Percentiles rank a stretch among this genome's conserved stretches.
These are phyloP conservation scores for Barnettozyma sucrosica DNA, from an alignment of 805 yeast species.

Conservation along the genomic window DNA sequence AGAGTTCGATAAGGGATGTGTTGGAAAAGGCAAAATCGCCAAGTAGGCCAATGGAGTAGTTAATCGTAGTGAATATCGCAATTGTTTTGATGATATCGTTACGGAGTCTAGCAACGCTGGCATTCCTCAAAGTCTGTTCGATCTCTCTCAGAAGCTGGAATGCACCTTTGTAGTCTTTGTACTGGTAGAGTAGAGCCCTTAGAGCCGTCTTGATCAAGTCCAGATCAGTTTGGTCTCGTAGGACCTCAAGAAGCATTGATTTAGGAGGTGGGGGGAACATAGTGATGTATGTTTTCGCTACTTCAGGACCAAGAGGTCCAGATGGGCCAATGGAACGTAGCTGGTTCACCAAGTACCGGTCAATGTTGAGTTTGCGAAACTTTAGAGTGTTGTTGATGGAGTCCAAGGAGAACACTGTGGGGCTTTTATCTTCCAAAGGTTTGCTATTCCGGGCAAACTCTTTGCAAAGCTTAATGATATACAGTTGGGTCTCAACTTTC, in stretches of 20 bases:
- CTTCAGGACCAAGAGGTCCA: neutral
- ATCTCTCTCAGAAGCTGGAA: neutral
- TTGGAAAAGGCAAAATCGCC: neutral
- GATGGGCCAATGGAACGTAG: neutral
- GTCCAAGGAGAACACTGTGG: neutral
- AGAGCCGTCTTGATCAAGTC: neutral
- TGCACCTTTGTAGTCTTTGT: slow-evolving; percentile 3
- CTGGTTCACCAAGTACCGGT: slow-evolving; percentile 32
- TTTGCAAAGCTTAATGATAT: slow-evolving; percentile 2
- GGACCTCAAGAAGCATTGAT: neutral
- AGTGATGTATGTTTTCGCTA: slow-evolving; percentile 1
- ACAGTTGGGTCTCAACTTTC: slow-evolving; percentile 1
- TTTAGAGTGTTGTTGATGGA: slow-evolving; percentile 3
- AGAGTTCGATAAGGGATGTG: slow-evolving; percentile 2
- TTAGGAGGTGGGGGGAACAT: slow-evolving; percentile 1
- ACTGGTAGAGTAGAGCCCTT: slow-evolving; percentile 4
- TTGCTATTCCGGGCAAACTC: neutral
- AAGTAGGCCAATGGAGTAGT: neutral
- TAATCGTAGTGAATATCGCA: neutral
- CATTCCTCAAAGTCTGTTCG: neutral
- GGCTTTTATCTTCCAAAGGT: neutral
- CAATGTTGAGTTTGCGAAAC: slow-evolving; percentile 58
- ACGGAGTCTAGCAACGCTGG: neutral
- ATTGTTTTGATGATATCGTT: neutral
- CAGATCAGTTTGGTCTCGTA: neutral